These are phyloP conservation scores for Thalassia testudinum DNA, from an alignment of 116 monocot genomes.

Conservation along the genomic window DNA sequence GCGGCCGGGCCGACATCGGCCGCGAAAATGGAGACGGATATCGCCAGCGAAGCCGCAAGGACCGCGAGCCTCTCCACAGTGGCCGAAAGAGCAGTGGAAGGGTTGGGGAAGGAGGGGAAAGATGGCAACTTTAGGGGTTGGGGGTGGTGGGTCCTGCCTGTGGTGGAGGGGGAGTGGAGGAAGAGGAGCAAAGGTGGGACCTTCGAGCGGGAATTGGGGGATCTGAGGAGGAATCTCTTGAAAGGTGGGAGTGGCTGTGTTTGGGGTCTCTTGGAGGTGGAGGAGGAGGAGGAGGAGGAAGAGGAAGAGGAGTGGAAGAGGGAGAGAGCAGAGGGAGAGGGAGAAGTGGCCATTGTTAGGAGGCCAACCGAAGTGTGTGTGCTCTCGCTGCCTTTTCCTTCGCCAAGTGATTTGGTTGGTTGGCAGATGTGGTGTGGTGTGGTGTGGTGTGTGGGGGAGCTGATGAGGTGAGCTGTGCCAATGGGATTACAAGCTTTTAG, in stretches of 20 bases:
- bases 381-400: constrained; percentile 9
- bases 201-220: background rate
- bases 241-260: background rate
- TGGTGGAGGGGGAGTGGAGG: constrained; percentile 1
- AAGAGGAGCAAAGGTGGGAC: background rate
- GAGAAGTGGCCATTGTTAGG: too few relatives aligned
- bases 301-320: constrained; percentile 2
- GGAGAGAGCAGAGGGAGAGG: constrained; percentile 3
- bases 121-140: background rate
- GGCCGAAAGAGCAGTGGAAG: background rate
- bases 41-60: constrained; percentile 46
- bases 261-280: background rate
- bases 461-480: constrained; percentile 35
- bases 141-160: background rate
- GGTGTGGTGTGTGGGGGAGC: too few relatives aligned
- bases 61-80: constrained; percentile 22
- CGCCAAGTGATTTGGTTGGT: constrained; percentile 78
- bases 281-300: constrained; percentile 3
- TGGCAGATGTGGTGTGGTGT: too few relatives aligned
- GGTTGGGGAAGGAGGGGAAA: background rate
- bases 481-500: too few relatives aligned
- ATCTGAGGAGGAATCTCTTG: background rate
- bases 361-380: background rate
- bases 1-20: constrained; percentile 36
- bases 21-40: constrained; percentile 37